Percentiles rank a stretch among this genome's conserved stretches.
These are phyloP conservation scores for Exophiala lecanii-corni DNA, from an alignment of 2,329 filamentous ascomycete species.

Conservation along the genomic window DNA sequence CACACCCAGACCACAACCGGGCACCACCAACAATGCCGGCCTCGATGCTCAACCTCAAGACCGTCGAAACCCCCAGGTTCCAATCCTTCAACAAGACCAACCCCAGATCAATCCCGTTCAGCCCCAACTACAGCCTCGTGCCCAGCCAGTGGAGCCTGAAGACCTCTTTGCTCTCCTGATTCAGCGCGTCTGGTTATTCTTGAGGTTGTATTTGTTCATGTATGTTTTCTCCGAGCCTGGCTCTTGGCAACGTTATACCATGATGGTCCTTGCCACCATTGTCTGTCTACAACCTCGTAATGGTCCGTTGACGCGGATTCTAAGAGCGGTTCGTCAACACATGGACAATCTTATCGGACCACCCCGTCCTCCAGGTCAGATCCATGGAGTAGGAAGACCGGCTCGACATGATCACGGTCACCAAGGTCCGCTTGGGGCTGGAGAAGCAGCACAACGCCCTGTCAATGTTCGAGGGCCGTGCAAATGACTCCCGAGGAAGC, in stretches of 20 bases:
- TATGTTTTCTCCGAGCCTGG: slow-evolving; percentile 53
- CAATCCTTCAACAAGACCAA: background rate
- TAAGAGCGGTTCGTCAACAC: slow-evolving; percentile 40
- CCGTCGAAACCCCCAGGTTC: background rate
- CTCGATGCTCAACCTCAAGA: slow-evolving; percentile 2
- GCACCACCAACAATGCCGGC: too few species aligned
- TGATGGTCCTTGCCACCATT: slow-evolving; percentile 36
- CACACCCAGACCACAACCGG: background rate
- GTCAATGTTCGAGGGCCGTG: slow-evolving; percentile 18
- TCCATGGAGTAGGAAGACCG: slow-evolving; percentile 10
- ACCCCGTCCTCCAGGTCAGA: slow-evolving; percentile 14
- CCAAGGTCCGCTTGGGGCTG: background rate
- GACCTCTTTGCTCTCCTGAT: slow-evolving; percentile 39
- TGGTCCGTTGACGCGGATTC: slow-evolving; percentile 33
- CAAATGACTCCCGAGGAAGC: slow-evolving; percentile 25
- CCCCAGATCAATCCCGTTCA: too few species aligned
- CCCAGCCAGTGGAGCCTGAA: slow-evolving; percentile 21
- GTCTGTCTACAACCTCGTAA: slow-evolving; percentile 40
- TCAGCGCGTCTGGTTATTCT: slow-evolving; percentile 52
- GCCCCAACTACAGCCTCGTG: slow-evolving; percentile 2
- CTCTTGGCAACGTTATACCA: slow-evolving; percentile 40
- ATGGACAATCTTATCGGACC: slow-evolving; percentile 38
- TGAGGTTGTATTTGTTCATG: slow-evolving; percentile 55
- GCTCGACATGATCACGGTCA: slow-evolving; percentile 6
- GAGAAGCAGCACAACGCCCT: slow-evolving; percentile 8